Percentiles rank a stretch among this genome's conserved stretches.
These are phyloP conservation scores for Pseudozyma sp. DNA, from an alignment of 1,284 basidiomycete species.

Conservation along the genomic window DNA sequence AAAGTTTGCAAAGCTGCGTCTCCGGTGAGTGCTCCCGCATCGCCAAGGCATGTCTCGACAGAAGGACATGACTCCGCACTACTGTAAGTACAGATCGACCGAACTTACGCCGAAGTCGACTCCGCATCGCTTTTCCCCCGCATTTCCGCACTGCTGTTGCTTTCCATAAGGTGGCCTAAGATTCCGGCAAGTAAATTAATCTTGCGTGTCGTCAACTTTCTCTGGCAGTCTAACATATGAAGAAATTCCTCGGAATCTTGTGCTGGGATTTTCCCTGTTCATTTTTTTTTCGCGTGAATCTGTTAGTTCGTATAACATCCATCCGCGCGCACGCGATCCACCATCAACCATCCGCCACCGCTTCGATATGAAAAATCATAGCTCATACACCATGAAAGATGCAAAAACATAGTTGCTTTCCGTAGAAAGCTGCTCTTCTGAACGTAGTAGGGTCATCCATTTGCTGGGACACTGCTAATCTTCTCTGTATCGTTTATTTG, in stretches of 20 bases:
- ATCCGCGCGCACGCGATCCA: too few relatives aligned
- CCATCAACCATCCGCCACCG: too few relatives aligned
- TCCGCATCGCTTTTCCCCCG: slow-evolving; percentile 17
- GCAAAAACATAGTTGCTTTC: slow-evolving; percentile 45
- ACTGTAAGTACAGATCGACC: slow-evolving; percentile 16
- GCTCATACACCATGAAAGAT: background rate
- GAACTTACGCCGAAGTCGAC: slow-evolving; percentile 21
- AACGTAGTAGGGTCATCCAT: slow-evolving; percentile 26
- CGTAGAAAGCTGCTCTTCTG: slow-evolving; percentile 44
- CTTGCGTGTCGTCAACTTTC: too few relatives aligned
- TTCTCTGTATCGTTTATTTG: slow-evolving; percentile 53
- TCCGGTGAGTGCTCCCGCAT: background rate
- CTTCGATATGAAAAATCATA: too few relatives aligned
- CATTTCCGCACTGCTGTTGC: slow-evolving; percentile 4
- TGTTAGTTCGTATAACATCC: too few relatives aligned
- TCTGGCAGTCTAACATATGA: too few relatives aligned
- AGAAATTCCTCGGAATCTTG: too few relatives aligned
- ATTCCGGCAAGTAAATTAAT: too few relatives aligned
- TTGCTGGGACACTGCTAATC: slow-evolving; percentile 38
- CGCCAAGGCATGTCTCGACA: background rate
- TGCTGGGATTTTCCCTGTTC: too few relatives aligned
- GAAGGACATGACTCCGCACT: background rate
- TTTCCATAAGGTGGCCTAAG: too few relatives aligned
- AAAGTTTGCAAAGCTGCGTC: too few relatives aligned
- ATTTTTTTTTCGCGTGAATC: too few relatives aligned